Percentiles rank a stretch among this genome's conserved stretches.
Evolutionary conservation across 2,329 filamentous ascomycete genomes (phyloP).

Genomic region (Gyromitra esculenta): DNA sequence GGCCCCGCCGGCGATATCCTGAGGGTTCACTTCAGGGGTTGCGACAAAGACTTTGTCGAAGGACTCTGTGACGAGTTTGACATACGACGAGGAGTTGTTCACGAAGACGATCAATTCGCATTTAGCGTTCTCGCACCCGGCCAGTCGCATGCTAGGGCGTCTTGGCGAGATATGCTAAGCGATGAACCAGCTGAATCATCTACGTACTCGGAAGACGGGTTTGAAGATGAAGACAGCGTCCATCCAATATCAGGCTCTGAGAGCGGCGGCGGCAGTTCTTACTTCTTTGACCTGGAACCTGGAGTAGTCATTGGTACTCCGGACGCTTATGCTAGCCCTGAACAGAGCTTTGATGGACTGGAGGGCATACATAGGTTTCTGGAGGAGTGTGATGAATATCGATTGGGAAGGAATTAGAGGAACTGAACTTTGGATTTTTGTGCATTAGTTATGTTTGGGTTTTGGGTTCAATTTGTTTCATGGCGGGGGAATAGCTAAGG

Average conservation of each 20-base stretch:
- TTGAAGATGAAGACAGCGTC: slow-evolving; percentile 13
- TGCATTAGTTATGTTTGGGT: slow-evolving; percentile 13
- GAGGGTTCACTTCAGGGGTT: slow-evolving; percentile 88
- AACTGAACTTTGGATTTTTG: background rate
- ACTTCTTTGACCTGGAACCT: slow-evolving; percentile 34
- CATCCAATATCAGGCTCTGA: slow-evolving; percentile 29
- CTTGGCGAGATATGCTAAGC: slow-evolving; percentile 53
- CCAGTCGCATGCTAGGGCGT: slow-evolving; percentile 2
- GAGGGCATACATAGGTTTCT: slow-evolving; percentile 52
- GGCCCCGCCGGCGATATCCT: slow-evolving; percentile 68
- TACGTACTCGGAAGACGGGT: slow-evolving; percentile 49
- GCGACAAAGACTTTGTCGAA: slow-evolving; percentile 84
- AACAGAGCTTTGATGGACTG: slow-evolving; percentile 36
- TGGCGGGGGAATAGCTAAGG: background rate
- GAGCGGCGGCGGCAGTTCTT: slow-evolving; percentile 34
- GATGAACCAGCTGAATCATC: slow-evolving; percentile 40
- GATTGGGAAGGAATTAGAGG: slow-evolving; percentile 15
- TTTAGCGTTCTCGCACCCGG: slow-evolving; percentile 44
- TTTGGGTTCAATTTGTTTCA: background rate
- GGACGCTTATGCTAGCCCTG: slow-evolving; percentile 27
- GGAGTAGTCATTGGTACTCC: slow-evolving; percentile 49
- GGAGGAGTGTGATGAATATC: slow-evolving; percentile 50
- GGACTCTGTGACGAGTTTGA: slow-evolving; percentile 85
- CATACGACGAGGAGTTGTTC: slow-evolving; percentile 79
- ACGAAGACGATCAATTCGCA: slow-evolving; percentile 71